Percentiles rank a stretch among this genome's conserved stretches.
Evolutionary conservation across 139 green algal species (phyloP).

Genomic region (Raphidocelis subcapitata): DNA sequence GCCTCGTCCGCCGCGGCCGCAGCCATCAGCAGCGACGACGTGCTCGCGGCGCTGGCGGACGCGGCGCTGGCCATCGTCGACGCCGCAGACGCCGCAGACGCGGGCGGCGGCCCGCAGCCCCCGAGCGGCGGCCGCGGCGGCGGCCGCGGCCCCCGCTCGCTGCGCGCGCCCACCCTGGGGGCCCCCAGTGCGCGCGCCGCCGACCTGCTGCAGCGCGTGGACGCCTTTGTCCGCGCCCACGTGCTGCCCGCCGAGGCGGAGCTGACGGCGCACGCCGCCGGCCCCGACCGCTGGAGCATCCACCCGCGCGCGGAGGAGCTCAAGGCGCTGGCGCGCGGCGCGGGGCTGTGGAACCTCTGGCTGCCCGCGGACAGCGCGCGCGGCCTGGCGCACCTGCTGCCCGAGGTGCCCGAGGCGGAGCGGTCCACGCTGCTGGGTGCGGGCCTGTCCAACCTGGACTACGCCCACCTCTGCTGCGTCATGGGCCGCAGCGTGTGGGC

Average conservation of each 20-base stretch:
- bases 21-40: conserved; percentile 51
- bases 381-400: conserved; percentile 27
- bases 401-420: conserved; percentile 6
- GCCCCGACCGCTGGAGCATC: conserved; percentile 66
- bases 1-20: conserved; percentile 73
- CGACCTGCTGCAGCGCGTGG: conserved; percentile 49
- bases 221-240: conserved; percentile 77
- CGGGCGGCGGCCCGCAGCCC: neutral
- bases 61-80: conserved; percentile 60
- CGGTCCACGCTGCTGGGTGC: conserved; percentile 63
- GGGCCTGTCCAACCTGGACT: conserved; percentile 91
- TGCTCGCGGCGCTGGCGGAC: conserved; percentile 61
- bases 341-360: conserved; percentile 98
- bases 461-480: conserved; percentile 82
- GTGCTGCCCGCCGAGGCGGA: conserved; percentile 71
- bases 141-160: neutral
- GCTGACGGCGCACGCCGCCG: conserved; percentile 45
- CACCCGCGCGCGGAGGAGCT: conserved; percentile 82
- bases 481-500: conserved; percentile 80
- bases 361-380: conserved; percentile 54
- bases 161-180: neutral
- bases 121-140: neutral
- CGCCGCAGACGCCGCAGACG: neutral
- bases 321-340: conserved; percentile 68
- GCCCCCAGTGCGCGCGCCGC: conserved; percentile 26